A percentile compares a stretch with the other conserved stretches of the same genome.
Conservation (phyloP, 2,329 filamentous ascomycete species). For the Cephalotrichum gorgonifer region DNA sequence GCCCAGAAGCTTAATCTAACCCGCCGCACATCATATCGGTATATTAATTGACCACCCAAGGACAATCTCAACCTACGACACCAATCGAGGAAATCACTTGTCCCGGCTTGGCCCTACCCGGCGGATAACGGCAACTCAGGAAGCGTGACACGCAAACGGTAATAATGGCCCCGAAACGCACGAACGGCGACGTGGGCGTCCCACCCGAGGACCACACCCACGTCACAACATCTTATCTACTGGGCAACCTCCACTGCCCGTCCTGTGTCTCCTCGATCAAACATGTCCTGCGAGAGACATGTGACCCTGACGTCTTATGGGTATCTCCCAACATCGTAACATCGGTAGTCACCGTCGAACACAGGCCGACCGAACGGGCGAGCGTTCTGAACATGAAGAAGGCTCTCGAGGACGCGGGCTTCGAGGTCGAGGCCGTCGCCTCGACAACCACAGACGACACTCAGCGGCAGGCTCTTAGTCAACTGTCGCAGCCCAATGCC, state of each 20-base stretch:
- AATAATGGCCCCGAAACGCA: slow-evolving; percentile 1
- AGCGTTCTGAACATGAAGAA: slow-evolving; percentile 30
- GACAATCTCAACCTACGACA: slow-evolving; percentile 2
- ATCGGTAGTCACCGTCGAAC: slow-evolving; percentile 54
- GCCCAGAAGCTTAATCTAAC: not conserved
- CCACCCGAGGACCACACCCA: slow-evolving; percentile 1
- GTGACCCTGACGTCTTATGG: slow-evolving; percentile 36
- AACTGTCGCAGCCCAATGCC: not conserved
- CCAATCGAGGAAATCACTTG: not conserved
- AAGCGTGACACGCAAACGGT: not conserved
- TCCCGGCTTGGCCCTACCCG: slow-evolving; percentile 4
- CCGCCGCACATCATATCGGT: slow-evolving; percentile 1
- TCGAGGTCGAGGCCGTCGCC: slow-evolving; percentile 33
- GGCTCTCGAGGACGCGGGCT: slow-evolving; percentile 45
- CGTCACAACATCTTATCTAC: slow-evolving; percentile 50
- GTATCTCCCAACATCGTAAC: slow-evolving; percentile 63
- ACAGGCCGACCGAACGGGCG: slow-evolving; percentile 30
- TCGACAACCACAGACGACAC: slow-evolving; percentile 22
- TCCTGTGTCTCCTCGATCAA: slow-evolving; percentile 62
- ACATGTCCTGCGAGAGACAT: slow-evolving; percentile 39
- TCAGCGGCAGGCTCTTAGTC: not conserved
- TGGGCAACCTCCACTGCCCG: slow-evolving; percentile 69
- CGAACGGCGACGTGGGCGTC: not conserved
- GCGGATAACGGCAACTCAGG: not conserved
- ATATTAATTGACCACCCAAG: slow-evolving; percentile 4